Evolutionary conservation across 139 green algal genomes (phyloP).

Genomic region (Volvox africanus): DNA sequence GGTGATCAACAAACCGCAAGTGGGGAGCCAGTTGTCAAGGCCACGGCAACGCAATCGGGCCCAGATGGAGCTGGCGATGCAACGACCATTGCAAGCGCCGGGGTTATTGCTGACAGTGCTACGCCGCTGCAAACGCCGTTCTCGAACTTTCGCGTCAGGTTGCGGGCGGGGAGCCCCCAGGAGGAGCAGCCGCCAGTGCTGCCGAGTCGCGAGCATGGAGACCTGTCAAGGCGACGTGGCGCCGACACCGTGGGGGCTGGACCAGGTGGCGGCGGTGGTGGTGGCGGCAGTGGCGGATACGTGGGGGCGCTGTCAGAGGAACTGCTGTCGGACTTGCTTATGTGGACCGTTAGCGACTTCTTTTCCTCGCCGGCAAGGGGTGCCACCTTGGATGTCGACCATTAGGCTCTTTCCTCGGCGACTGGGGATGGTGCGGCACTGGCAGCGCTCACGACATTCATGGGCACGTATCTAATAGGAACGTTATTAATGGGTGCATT

Average conservation of each 20-base stretch:
- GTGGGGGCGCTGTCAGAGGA: slow-evolving; percentile 26
- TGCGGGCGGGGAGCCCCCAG: background rate
- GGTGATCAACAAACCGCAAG: background rate
- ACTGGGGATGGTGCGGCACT: no score
- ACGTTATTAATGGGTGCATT: no score
- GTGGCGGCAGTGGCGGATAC: background rate
- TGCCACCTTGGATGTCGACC: no score
- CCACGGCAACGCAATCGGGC: background rate
- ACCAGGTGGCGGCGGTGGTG: no score
- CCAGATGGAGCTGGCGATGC: no score
- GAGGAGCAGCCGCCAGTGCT: background rate
- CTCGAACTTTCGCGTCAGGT: background rate
- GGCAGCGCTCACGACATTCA: no score
- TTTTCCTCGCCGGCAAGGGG: slow-evolving; percentile 12
- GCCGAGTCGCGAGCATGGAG: background rate
- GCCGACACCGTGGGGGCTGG: no score
- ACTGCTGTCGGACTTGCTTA: slow-evolving; percentile 20
- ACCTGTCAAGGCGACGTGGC: background rate
- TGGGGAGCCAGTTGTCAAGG: background rate
- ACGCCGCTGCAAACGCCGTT: background rate
- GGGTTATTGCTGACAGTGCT: background rate
- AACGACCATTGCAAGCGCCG: no score
- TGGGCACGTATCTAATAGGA: no score
- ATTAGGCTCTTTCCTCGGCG: no score
- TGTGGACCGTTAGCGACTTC: slow-evolving; percentile 32